These are phyloP conservation scores for Venturiaceae sp. DNA, from an alignment of 2,329 filamentous ascomycete species.

Conservation along the genomic window DNA sequence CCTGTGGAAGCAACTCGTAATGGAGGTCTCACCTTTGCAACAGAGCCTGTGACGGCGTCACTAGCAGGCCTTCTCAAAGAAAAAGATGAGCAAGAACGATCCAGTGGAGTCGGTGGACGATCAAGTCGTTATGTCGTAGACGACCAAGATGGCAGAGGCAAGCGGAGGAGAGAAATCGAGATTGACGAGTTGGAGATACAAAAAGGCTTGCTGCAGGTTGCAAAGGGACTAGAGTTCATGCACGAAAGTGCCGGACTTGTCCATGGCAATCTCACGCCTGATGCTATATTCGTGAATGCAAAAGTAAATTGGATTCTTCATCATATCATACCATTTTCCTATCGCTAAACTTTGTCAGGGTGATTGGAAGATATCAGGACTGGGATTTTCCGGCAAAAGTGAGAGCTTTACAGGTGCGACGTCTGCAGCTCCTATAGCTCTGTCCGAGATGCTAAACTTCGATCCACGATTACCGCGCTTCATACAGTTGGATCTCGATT, in stretches of 20 bases:
- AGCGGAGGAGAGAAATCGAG: constrained; percentile 67
- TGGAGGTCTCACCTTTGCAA: constrained; percentile 91
- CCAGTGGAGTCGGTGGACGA: constrained; percentile 57
- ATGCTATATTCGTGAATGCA: constrained; percentile 85
- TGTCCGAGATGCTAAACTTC: constrained; percentile 76
- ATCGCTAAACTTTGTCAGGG: constrained; percentile 25
- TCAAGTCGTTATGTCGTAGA: constrained; percentile 74
- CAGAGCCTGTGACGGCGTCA: constrained; percentile 84
- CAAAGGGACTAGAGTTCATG: constrained; percentile 87
- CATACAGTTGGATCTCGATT: constrained; percentile 88
- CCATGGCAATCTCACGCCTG: constrained; percentile 88
- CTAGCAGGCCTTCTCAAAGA: constrained; percentile 72
- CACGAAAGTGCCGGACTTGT: constrained; percentile 92
- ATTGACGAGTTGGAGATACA: constrained; percentile 97
- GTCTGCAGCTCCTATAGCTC: constrained; percentile 67
- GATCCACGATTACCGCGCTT: constrained; percentile 72
- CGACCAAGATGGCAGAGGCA: constrained; percentile 59
- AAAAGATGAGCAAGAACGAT: constrained; percentile 77
- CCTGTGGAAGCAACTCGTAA: constrained; percentile 89
- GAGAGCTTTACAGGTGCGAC: constrained; percentile 66
- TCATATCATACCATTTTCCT: constrained; percentile 10
- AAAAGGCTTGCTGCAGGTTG: constrained; percentile 86
- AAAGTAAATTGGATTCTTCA: constrained; percentile 43
- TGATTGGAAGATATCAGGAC: constrained; percentile 69
- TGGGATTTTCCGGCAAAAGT: constrained; percentile 77